phyloP scores from a whole-genome alignment of 768 basidiomycete species.

The Tylopilus plumbeoviolaceoides region DNA sequence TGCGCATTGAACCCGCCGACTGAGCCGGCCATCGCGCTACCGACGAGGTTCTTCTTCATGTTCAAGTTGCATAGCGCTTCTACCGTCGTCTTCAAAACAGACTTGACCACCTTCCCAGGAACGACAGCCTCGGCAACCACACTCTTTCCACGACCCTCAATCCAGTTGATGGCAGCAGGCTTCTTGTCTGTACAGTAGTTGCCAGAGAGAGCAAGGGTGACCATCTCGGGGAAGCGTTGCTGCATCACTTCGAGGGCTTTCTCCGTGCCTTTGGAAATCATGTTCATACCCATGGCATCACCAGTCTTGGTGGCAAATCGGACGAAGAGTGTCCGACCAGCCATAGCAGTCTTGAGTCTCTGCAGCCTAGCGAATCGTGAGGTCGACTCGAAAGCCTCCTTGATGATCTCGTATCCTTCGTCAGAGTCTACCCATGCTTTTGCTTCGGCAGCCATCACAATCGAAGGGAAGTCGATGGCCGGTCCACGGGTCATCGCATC shows the following conservation, averaged over 20 bases:
- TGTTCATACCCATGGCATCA: slow-evolving; percentile 99
- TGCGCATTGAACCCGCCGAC: slow-evolving; percentile 99
- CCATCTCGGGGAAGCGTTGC: slow-evolving; percentile 84
- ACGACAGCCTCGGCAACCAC: slow-evolving; percentile 95
- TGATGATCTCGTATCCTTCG: slow-evolving; percentile 72
- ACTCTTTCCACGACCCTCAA: slow-evolving; percentile 96
- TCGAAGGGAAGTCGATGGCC: slow-evolving; percentile 90
- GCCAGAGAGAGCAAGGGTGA: slow-evolving; percentile 84
- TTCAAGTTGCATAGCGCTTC: slow-evolving; percentile 86
- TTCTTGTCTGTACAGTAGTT: slow-evolving; percentile 99
- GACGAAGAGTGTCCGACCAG: slow-evolving; percentile 89
- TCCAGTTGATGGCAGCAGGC: slow-evolving; percentile 99
- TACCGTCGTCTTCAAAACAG: slow-evolving; percentile 94
- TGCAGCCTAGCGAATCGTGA: slow-evolving; percentile 88
- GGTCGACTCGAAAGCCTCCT: slow-evolving; percentile 89
- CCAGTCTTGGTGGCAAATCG: slow-evolving; percentile 94
- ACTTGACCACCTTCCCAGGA: slow-evolving; percentile 83
- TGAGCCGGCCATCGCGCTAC: slow-evolving; percentile 97
- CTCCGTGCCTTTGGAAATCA: slow-evolving; percentile 99
- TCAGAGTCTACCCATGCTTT: slow-evolving; percentile 84
- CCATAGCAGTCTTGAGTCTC: slow-evolving; percentile 82
- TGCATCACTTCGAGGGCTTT: slow-evolving; percentile 82
- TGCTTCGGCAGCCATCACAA: slow-evolving; percentile 77
- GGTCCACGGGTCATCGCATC: slow-evolving; percentile 99
- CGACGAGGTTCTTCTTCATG: slow-evolving; percentile 94